phyloP scores from a whole-genome alignment of 2,329 filamentous ascomycete genomes.

The Neofusicoccum ribis region DNA sequence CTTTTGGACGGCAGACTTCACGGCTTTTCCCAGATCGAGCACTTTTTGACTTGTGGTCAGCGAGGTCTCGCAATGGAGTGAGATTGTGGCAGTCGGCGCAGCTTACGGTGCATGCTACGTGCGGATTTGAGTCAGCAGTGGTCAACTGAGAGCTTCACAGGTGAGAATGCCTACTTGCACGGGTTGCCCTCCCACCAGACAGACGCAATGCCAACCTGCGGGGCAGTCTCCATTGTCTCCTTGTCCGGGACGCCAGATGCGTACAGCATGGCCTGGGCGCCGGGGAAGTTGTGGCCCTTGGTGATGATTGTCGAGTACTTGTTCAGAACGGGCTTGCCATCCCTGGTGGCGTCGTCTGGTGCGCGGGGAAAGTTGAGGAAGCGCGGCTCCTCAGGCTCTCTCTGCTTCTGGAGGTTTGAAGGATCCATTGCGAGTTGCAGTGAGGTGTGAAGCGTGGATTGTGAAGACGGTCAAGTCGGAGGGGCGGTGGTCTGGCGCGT shows the following conservation, averaged over 20 bases:
- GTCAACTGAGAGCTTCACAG: neutral
- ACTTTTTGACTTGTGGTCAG: constrained; percentile 50
- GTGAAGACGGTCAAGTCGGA: too few relatives aligned
- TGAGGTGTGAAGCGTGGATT: neutral
- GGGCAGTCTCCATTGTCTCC: constrained; percentile 83
- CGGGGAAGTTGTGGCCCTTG: constrained; percentile 83
- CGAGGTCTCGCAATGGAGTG: neutral
- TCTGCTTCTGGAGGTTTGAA: constrained; percentile 36
- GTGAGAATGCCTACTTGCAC: constrained; percentile 70
- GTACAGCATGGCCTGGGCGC: constrained; percentile 92
- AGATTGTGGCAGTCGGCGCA: neutral
- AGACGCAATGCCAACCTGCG: constrained; percentile 86
- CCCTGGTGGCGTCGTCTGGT: constrained; percentile 51
- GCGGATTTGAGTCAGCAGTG: neutral
- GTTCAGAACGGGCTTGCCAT: constrained; percentile 71
- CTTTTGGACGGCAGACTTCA: constrained; percentile 78
- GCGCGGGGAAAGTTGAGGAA: constrained; percentile 61
- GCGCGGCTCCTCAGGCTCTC: constrained; percentile 39
- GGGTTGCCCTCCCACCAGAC: constrained; percentile 99
- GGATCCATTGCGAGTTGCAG: constrained; percentile 35
- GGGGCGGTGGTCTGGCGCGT: neutral
- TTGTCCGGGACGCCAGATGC: constrained; percentile 83
- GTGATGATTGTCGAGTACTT: constrained; percentile 83
- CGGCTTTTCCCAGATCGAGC: constrained; percentile 81
- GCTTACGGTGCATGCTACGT: constrained; percentile 52